Evolutionary conservation across 2,329 filamentous ascomycete genomes (phyloP), one percentile per base, ranked within the genome.

Genomic region (Cladorrhinum sp.): DNA sequence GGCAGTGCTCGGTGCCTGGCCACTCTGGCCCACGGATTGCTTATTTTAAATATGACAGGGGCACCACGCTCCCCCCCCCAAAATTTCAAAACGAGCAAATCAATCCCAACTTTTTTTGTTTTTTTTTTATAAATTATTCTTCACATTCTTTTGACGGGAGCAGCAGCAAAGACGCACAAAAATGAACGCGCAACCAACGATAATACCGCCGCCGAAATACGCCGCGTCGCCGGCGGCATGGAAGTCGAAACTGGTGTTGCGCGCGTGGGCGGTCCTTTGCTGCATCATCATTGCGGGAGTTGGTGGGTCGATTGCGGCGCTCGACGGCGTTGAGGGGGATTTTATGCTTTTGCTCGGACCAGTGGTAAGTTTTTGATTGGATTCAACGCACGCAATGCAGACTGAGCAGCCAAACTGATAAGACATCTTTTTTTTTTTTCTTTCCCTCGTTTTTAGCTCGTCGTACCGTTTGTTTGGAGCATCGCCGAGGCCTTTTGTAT

Each of bases 401-500:
- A n/a, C n/a, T n/a, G n/a, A 21, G n/a, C 42, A 18, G 5, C 3
- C n/a, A 20, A 46, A 16, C 42, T 46, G 42, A 46, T 12, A 12
- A 46, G 39, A 28, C n/a, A n/a, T n/a, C n/a, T n/a, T n/a, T n/a
- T n/a, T n/a, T n/a, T n/a, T n/a, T n/a, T n/a, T n/a, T n/a, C n/a
- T n/a, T n/a, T n/a, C n/a, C n/a, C n/a, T 9, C n/a, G 5, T n/a
- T 55, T 10, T 55, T 30, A 60, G 58, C 12, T 48, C 21, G 20
- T 4, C 23, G 36, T 55, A 1, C 18, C 46, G 12, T 23, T 60
- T n/a, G 24, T 48, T 30, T 65, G 62, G 62, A 26, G 36, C 39
- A 4, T 62, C 39, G 55, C 60, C 39, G 64, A 65, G n/a, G 42
- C 36, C 18, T 10, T 59, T 20, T 62, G 55, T 28, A 59, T 65